Conservation (phyloP, 495 filamentous ascomycete species). For the Aspergillus coremiiformis region DNA sequence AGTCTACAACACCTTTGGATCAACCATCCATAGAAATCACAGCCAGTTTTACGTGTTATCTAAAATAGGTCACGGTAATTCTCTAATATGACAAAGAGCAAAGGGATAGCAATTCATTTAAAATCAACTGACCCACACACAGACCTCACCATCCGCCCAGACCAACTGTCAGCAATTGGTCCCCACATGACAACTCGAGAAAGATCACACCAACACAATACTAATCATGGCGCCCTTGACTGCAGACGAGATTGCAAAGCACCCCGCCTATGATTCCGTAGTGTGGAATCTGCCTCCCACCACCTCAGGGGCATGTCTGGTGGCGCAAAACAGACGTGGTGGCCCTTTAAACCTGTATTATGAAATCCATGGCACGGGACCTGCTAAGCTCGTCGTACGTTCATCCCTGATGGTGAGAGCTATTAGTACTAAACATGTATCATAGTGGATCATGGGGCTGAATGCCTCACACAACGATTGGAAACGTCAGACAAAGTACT, state of each 20-base stretch:
- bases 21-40: no score
- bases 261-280: conserved; percentile 44
- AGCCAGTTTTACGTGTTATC: no score
- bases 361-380: conserved; percentile 72
- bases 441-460: conserved; percentile 28
- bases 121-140: not conserved
- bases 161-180: no score
- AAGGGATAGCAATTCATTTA: no score
- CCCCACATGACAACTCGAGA: not conserved
- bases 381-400: conserved; percentile 63
- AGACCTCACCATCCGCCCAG: not conserved
- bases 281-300: conserved; percentile 59
- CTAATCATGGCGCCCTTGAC: conserved; percentile 31
- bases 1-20: no score
- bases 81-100: no score
- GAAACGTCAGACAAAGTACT: conserved; percentile 71
- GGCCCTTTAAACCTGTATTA: conserved; percentile 65
- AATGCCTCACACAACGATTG: conserved; percentile 43
- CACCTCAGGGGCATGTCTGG: conserved; percentile 47
- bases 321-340: conserved; percentile 53
- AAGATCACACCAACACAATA: not conserved
- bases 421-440: not conserved
- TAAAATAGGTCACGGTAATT: no score
- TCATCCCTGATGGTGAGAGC: not conserved
- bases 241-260: conserved; percentile 38